phyloP scores from a whole-genome alignment of 2,329 filamentous ascomycete genomes.

The Hymenoscyphus fructigenus region DNA sequence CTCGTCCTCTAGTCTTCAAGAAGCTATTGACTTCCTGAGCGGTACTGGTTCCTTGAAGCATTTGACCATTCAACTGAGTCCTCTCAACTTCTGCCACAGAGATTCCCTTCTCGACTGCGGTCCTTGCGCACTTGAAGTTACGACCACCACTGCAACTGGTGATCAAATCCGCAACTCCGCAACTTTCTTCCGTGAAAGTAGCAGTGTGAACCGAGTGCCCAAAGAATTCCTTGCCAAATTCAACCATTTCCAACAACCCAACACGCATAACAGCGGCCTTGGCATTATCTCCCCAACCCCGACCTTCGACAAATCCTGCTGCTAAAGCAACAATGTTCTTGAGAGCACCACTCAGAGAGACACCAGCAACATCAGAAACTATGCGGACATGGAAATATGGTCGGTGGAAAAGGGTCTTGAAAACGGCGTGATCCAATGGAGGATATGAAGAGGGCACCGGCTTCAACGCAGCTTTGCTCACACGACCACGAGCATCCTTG shows the following conservation, averaged over 20 bases:
- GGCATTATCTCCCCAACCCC: conserved; percentile 97
- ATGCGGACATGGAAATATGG: conserved; percentile 97
- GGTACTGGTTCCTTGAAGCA: conserved; percentile 90
- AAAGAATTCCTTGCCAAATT: conserved; percentile 94
- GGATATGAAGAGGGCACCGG: conserved; percentile 81
- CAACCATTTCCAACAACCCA: conserved; percentile 92
- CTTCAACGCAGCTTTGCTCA: conserved; percentile 68
- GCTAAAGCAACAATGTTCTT: conserved; percentile 97
- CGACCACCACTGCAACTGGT: conserved; percentile 89
- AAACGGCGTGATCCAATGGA: conserved; percentile 78
- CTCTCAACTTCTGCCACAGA: conserved; percentile 85
- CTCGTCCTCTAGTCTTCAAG: conserved; percentile 72
- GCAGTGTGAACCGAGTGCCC: conserved; percentile 73
- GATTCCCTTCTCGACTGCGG: conserved; percentile 76
- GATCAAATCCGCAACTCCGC: conserved; percentile 92
- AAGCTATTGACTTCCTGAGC: conserved; percentile 90
- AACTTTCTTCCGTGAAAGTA: conserved; percentile 96
- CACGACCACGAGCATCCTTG: conserved; percentile 66
- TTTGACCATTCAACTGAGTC: conserved; percentile 91
- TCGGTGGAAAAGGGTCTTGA: conserved; percentile 87
- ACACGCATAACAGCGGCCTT: conserved; percentile 99
- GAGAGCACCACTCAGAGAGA: conserved; percentile 88
- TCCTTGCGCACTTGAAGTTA: conserved; percentile 92
- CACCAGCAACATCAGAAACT: conserved; percentile 92
- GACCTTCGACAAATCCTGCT: conserved; percentile 90